phyloP scores from a whole-genome alignment of 306 rosid species.

The Arachis hypogaea region DNA sequence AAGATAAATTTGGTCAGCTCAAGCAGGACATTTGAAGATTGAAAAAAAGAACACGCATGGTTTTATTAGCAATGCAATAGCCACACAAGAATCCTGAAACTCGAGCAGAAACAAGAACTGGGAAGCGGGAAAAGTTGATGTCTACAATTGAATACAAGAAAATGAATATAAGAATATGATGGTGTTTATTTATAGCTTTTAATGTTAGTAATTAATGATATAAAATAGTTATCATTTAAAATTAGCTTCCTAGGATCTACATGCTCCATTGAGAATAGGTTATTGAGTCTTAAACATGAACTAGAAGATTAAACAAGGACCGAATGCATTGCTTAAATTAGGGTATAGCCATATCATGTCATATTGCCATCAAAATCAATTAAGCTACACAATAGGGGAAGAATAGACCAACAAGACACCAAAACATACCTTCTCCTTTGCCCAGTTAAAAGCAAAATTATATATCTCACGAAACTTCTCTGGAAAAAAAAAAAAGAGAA shows the following conservation, averaged over 20 bases:
- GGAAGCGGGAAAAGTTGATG: slow-evolving; percentile 13
- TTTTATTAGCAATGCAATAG: not conserved
- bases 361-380: slow-evolving; percentile 9
- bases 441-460: slow-evolving; percentile 99
- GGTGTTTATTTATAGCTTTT: not conserved
- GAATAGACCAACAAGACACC: slow-evolving; percentile 13
- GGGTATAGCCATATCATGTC: slow-evolving; percentile 1
- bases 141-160: not conserved
- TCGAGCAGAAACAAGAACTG: slow-evolving; percentile 7
- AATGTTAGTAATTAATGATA: slow-evolving; percentile 1
- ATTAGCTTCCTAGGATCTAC: not conserved
- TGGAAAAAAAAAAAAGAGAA: slow-evolving; percentile 51
- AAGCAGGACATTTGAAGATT: not conserved
- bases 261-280: not conserved
- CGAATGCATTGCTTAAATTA: slow-evolving; percentile 13
- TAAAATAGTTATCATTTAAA: slow-evolving; percentile 1
- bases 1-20: not conserved
- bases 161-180: not conserved
- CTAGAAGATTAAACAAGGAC: slow-evolving; percentile 4
- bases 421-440: slow-evolving; percentile 88
- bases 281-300: slow-evolving; percentile 9
- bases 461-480: slow-evolving; percentile 95
- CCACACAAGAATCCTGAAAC: slow-evolving; percentile 18
- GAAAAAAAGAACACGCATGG: not conserved
- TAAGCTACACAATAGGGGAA: slow-evolving; percentile 12